These are phyloP conservation scores for Aspergillus kassunensis DNA, from an alignment of 495 filamentous ascomycete genomes.

Conservation along the genomic window DNA sequence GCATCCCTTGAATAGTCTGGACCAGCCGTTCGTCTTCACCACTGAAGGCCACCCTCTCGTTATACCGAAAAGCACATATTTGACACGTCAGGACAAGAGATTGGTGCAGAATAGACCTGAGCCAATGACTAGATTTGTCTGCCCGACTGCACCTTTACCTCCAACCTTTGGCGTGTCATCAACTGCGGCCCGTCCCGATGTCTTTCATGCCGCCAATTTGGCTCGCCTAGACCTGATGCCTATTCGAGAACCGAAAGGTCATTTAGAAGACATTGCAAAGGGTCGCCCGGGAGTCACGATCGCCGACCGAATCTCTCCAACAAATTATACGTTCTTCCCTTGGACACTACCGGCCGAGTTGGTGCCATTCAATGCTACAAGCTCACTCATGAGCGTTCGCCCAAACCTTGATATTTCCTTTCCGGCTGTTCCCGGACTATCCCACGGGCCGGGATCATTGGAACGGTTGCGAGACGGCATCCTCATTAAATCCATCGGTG, in stretches of 20 bases:
- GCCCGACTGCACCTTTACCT: constrained; percentile 54
- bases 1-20: constrained; percentile 83
- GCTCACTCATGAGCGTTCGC: constrained; percentile 56
- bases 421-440: constrained; percentile 58
- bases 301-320: constrained; percentile 57
- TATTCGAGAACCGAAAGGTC: constrained; percentile 49
- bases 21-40: constrained; percentile 86
- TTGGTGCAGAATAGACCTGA: neutral
- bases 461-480: constrained; percentile 70
- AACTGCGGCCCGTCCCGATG: constrained; percentile 76
- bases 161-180: constrained; percentile 68
- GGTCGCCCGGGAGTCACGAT: constrained; percentile 53
- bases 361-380: constrained; percentile 69
- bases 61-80: constrained; percentile 55
- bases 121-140: constrained; percentile 30
- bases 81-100: constrained; percentile 12
- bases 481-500: constrained; percentile 70
- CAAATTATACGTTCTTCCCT: constrained; percentile 83
- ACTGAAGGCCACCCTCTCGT: constrained; percentile 95
- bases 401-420: constrained; percentile 78
- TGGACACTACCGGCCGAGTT: constrained; percentile 81
- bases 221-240: constrained; percentile 76
- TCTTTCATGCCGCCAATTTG: constrained; percentile 87
- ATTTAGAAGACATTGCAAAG: constrained; percentile 46
- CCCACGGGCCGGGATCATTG: constrained; percentile 49